Evolutionary conservation across 345 rosid species (phyloP).

Genomic region (Arabidopsis arenosa): DNA sequence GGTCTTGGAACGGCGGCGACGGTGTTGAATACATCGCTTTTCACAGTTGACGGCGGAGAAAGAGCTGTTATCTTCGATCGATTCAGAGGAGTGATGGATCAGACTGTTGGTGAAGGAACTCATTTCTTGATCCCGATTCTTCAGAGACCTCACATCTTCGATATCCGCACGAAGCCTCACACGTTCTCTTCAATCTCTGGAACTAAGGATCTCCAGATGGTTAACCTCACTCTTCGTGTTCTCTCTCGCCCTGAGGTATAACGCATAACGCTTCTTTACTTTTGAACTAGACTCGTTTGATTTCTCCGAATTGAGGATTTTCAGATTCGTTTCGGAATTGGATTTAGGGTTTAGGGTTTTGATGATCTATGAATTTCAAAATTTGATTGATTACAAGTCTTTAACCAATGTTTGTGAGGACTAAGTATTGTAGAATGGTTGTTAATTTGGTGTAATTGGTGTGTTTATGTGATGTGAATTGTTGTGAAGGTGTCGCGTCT

Average conservation of each 20-base stretch:
- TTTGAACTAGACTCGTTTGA: neutral
- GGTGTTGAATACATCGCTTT: constrained; percentile 70
- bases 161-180: constrained; percentile 90
- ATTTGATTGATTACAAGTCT: neutral
- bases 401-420: neutral
- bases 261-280: neutral
- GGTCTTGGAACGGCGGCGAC: constrained; percentile 80
- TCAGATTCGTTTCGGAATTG: neutral
- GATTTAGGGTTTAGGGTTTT: constrained; percentile 13
- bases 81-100: constrained; percentile 82
- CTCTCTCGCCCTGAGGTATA: constrained; percentile 90
- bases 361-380: neutral
- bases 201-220: constrained; percentile 99
- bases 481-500: constrained; percentile 61
- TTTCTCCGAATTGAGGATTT: neutral
- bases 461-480: constrained; percentile 17
- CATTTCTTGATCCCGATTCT: constrained; percentile 92
- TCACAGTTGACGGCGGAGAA: constrained; percentile 97
- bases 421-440: neutral
- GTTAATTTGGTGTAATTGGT: neutral
- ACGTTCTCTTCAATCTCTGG: constrained; percentile 96
- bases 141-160: constrained; percentile 84
- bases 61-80: constrained; percentile 96
- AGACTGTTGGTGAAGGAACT: constrained; percentile 87
- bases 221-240: constrained; percentile 94